Evolutionary conservation across 2,329 filamentous ascomycete species (phyloP), one percentile per base, ranked within the genome.

Genomic region (Fusarium sp.): DNA sequence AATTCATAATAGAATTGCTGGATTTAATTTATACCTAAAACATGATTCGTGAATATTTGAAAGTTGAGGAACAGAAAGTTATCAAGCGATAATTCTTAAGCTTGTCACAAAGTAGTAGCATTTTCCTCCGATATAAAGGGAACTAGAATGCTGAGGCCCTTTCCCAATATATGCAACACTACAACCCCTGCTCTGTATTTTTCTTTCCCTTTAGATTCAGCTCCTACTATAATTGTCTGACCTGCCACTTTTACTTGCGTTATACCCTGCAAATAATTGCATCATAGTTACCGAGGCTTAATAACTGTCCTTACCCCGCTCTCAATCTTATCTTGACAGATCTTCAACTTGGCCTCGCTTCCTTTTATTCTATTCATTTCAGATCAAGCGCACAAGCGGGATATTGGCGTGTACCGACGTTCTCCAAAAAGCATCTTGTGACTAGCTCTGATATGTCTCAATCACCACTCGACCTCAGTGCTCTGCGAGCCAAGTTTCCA

Each of bases 401-500:
- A 33, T 10, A 35, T 8, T 16, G 13, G 13, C 6, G 15, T 6
- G 12, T 16, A 33, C 8, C 7, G 8, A 9, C 6, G 23, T 3
- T 3, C 5, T 6, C 18, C 4, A 0, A 3, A 31, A 0, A 2
- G 3, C 1, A 53, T 3, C 11, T 1, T 11, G 4, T 3, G 3
- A 1, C 6, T 3, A 1, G 33, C 6, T 15, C 2, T 0, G 16
- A 15, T 1, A 66, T 66, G 63, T 29, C 85, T 2, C 7, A 50
- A 12, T 16, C 46, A 3, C 24, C 21, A 5, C 31, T 52, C 13
- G 57, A 57, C 6, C 16, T 71, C n/a, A 13, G 26, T 2, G 37
- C 48, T 1, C 6, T 66, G 2, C 57, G 90, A 63, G 81, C 84
- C 64, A 83, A 85, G 55, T 94, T 94, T 80, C 92, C 92, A 33